Base-by-base conservation (phyloP, 768 basidiomycete species). In the Harrya chromipes region DNA sequence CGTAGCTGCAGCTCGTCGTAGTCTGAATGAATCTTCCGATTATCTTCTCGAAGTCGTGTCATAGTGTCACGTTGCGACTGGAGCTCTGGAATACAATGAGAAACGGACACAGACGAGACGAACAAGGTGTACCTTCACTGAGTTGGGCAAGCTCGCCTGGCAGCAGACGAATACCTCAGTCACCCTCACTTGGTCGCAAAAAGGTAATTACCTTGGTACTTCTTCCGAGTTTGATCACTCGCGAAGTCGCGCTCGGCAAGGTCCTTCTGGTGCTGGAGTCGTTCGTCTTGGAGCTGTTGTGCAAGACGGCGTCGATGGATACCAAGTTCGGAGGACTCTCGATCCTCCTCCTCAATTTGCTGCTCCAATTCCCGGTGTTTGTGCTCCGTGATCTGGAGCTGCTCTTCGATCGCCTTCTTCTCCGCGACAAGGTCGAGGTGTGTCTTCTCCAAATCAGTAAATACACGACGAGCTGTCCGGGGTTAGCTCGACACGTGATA, bases 151-250 rank as follows among this genome's bases (percentile, higher is more conserved):
- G 72, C 63, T 91, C 87, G 24, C 82, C 89, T 90, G 50, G 33
- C 35, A 40, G 31, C 6, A 43, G 1, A 43, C 55, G 14, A 57
- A 46, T 31, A 49, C 44, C 45, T 29, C 29, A 29, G 10, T 29
- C 9, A 29, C 11, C 56, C 39, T 45, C 24, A 31, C 17, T 47
- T 27, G 16, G 40, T 39, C 26, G 40, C 4, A 13, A 45, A 26
- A 29, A 10, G 36, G 17, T 24, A 1, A 65, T 48, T 67, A 85
- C 88, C 81, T 77, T 92, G 89, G 58, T 92, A 90, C 64, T 89
- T 90, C 75, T 90, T 88, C 53, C 85, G 79, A 3, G 88, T 90
- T 64, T 90, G 89, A 55, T 90, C 84, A 27, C 80, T 76, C 11
- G 84, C 71, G 63, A 90, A 88, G 65, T 90, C 88, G 6, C 87